phyloP scores from a whole-genome alignment of 345 rosid genomes.

The Salix viminalis region DNA sequence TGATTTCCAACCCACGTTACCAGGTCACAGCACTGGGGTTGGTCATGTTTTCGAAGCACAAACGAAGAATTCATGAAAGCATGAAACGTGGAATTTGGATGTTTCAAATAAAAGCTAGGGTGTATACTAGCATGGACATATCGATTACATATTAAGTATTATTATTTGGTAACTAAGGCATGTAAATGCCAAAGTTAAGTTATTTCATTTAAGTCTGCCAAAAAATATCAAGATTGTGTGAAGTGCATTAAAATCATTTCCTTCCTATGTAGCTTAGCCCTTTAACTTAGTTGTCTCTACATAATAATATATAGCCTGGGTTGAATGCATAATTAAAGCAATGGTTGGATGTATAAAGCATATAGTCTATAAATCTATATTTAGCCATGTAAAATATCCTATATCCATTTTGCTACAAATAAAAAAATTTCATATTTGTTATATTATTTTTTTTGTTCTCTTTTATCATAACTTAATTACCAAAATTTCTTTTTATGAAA shows the following conservation, averaged over 20 bases:
- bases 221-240: background rate
- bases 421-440: background rate
- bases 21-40: constrained; percentile 41
- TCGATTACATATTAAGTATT: background rate
- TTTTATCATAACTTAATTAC: background rate
- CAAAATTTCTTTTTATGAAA: too few species aligned
- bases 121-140: background rate
- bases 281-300: background rate
- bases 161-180: background rate
- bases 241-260: background rate
- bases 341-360: background rate
- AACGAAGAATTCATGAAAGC: constrained; percentile 25
- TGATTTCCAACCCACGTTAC: constrained; percentile 35
- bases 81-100: constrained; percentile 13
- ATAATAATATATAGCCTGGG: background rate
- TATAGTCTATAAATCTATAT: too few species aligned
- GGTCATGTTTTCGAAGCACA: constrained; percentile 32
- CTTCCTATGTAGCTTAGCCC: background rate
- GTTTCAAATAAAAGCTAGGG: background rate
- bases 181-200: background rate
- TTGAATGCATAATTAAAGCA: background rate
- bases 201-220: background rate
- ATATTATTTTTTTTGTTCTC: background rate
- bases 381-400: background rate
- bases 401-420: background rate